Conservation (phyloP, 164 flowering plant genomes). For the Kalanchoe fedtschenkoi region DNA sequence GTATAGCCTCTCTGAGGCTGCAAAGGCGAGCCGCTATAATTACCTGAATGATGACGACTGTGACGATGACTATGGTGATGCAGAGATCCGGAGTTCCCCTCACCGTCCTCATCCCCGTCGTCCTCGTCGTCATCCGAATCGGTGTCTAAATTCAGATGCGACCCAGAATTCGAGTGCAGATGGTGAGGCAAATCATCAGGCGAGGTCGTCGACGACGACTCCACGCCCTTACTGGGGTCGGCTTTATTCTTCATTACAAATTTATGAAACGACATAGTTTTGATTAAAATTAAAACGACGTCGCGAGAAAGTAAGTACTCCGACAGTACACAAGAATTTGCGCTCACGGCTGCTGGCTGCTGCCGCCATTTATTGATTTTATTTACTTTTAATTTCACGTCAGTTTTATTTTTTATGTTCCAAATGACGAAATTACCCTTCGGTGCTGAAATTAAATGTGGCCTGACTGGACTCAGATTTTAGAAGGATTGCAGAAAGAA, state of each 20-base stretch:
- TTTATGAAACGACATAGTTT: too few species aligned
- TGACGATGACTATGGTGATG: background rate
- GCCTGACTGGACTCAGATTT: too few species aligned
- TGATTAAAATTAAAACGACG: too few species aligned
- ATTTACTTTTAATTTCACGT: background rate
- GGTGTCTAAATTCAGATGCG: slow-evolving; percentile 27
- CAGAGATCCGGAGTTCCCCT: background rate
- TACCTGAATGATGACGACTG: background rate
- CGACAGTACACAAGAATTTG: background rate
- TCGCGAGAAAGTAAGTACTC: too few species aligned
- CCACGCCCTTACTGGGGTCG: slow-evolving; percentile 1
- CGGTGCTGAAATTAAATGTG: background rate
- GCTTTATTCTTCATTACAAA: slow-evolving; percentile 9
- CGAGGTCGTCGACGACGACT: background rate
- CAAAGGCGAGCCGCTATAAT: slow-evolving; percentile 9
- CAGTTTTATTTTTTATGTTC: background rate
- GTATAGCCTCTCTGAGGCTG: slow-evolving; percentile 10
- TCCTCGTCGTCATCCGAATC: slow-evolving; percentile 25
- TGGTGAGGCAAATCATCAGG: background rate
- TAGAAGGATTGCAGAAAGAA: too few species aligned
- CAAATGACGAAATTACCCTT: background rate
- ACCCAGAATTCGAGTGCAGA: slow-evolving; percentile 26
- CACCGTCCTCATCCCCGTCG: slow-evolving; percentile 17
- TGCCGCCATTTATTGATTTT: slow-evolving; percentile 1
- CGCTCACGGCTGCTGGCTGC: background rate